Evolutionary conservation across 1,139 yeast species (phyloP), one percentile per base, ranked within the genome.

Genomic region (Taiozyma sp.): DNA sequence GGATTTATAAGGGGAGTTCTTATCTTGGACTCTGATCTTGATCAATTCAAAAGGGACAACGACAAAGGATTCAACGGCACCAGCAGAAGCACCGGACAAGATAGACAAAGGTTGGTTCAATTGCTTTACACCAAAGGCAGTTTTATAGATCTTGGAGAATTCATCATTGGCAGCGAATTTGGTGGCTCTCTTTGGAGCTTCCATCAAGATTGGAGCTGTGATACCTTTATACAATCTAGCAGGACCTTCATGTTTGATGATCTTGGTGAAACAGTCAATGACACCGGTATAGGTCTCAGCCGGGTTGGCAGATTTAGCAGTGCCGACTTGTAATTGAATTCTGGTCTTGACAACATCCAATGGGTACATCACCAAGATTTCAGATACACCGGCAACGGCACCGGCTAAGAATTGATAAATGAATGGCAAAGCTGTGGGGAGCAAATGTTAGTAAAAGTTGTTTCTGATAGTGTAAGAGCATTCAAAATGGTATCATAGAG

Each of bases 141-240:
- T 75, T 60, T 82, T 80, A 79, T 91, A 93, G 62, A 91, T 70
- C 68, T 87, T 85, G 50, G 97, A 95, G 88, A 97, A 93, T 69
- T 90, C 93, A 68, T 95, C 99, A 67, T 95, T 93, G 56, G 98
- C 97, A 50, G 98, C 98, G 66, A 93, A 93, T 72, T 93, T 93
- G 58, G 97, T 91, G 44, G 99, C 99, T 75, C 91, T 77, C 77
- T 93, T 93, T 56, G 99, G 99, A n/a, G 99, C 99, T 69, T 93
- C 99, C 99, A 93, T 93, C 64, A 93, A 77, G 62, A 93, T 88
- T 45, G 99, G 99, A 19, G 99, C 97, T 32, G 86, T 74, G 62
- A 93, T 93, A 58, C 99, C 99, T 68, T 91, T 84, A 71, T 93
- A 95, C 54, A 93, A 77, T 57, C 95, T 79, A 22, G 85, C 72